Evolutionary conservation across 805 yeast genomes (phyloP), one percentile per base, ranked within the genome.

Genomic region (Wickerhamiella allomyrinae): DNA sequence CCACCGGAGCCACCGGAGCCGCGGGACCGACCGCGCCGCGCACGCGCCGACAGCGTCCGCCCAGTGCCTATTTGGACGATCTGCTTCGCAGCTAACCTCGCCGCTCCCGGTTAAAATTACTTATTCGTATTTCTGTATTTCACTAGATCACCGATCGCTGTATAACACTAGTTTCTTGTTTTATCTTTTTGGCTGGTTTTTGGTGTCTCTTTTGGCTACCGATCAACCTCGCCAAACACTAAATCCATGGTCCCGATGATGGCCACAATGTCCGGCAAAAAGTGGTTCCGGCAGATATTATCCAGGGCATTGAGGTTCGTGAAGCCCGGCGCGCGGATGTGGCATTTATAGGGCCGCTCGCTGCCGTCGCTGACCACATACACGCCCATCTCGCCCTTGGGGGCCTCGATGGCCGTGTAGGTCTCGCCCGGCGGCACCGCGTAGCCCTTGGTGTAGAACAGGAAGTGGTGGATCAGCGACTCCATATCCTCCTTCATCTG

Each of bases 371-470:
- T 76, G 43, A 84, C 93, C 41, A 84, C 77, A 57, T 78, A 84
- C 43, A 82, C 93, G 46, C 82, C 94, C 91, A 84, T 81, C 65
- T 84, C 94, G 60, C 94, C 94, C 74, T 84, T 84, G 60, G 94
- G 94, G 20, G 94, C 94, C 67, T 84, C 94, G 52, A 84, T 83
- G 44, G 83, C 89, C 40, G 91, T 81, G 61, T 84, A 84, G 9
- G 94, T 79, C 66, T 84, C 94, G 57, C 94, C 94, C 42, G 76
- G 80, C 36, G 94, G 94, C 34, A 84, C 94, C 29, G 78, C 76
- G 61, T 76, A 82, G 52, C 94, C 94, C 70, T 84, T 84, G 43
- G 94, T 80, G 69, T 77, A 84, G 52, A 80, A 69, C 61, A 84
- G 69, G 70, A 84, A 84, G 67, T 84, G 94, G 62, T 84, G 94